Conservation (phyloP, 106 monocot genomes). For the Dendrobium chrysotoxum region DNA sequence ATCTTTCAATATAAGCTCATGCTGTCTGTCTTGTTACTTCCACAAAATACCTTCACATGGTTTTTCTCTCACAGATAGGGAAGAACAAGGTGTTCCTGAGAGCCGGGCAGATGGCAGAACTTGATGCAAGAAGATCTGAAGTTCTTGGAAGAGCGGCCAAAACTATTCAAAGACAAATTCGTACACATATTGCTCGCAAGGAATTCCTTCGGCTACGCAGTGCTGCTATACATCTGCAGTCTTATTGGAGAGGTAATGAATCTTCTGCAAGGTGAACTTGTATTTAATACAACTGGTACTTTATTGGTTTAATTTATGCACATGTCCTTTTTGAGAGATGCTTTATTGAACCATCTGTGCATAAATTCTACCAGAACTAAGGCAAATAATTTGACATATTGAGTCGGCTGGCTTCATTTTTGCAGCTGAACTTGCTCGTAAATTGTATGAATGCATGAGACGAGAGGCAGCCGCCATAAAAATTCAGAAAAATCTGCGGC, state of each 20-base stretch:
- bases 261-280: background rate
- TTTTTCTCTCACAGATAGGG: conserved; percentile 51
- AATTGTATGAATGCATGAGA: conserved; percentile 62
- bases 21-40: background rate
- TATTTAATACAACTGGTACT: background rate
- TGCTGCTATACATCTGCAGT: conserved; percentile 64
- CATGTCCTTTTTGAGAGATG: background rate
- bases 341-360: background rate
- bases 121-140: conserved; percentile 83
- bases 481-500: conserved; percentile 65
- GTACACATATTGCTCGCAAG: conserved; percentile 64
- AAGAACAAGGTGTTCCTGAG: conserved; percentile 82
- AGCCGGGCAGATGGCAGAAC: conserved; percentile 96
- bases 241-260: conserved; percentile 62
- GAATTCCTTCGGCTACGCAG: conserved; percentile 46
- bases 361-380: background rate
- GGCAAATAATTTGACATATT: conserved; percentile 3
- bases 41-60: background rate
- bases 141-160: conserved; percentile 71
- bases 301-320: background rate
- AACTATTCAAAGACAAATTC: conserved; percentile 78
- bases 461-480: conserved; percentile 63
- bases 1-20: background rate
- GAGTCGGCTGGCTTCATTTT: background rate
- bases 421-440: conserved; percentile 65